A percentile compares a stretch with the other conserved stretches of the same genome.
These are phyloP conservation scores for Pseudotulostoma volvatum DNA, from an alignment of 495 filamentous ascomycete genomes.

Conservation along the genomic window DNA sequence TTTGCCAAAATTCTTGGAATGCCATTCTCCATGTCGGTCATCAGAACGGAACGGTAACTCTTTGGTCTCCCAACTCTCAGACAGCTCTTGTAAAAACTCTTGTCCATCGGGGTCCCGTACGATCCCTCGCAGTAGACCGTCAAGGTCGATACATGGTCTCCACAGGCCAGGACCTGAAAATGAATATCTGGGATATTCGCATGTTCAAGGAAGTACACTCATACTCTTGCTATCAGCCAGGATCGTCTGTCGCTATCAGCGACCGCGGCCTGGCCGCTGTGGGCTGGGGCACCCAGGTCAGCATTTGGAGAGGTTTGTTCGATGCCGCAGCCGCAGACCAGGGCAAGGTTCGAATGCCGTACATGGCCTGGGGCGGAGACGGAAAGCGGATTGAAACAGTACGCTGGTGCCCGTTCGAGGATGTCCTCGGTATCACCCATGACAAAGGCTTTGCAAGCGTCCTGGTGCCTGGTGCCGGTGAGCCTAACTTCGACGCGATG, in stretches of 20 bases:
- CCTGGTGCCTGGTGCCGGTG: constrained; percentile 81
- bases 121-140: constrained; percentile 68
- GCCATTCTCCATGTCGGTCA: constrained; percentile 83
- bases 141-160: constrained; percentile 93
- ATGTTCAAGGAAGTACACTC: constrained; percentile 84
- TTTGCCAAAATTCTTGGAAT: constrained; percentile 79
- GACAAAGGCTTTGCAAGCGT: constrained; percentile 74
- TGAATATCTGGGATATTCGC: constrained; percentile 93
- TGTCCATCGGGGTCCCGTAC: constrained; percentile 89
- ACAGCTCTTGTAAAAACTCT: constrained; percentile 82
- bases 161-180: constrained; percentile 74
- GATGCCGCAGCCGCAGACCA: constrained; percentile 48
- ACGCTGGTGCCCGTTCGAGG: constrained; percentile 88
- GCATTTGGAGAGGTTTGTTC: constrained; percentile 80
- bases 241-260: constrained; percentile 71
- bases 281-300: constrained; percentile 80
- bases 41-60: constrained; percentile 80
- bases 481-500: constrained; percentile 89
- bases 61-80: constrained; percentile 90
- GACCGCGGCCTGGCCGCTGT: constrained; percentile 77
- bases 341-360: constrained; percentile 71
- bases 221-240: constrained; percentile 76
- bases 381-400: constrained; percentile 66
- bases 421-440: constrained; percentile 74
- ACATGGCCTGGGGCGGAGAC: constrained; percentile 86